These are phyloP conservation scores for Euphorbia schlechtendalii DNA, from an alignment of 441 rosid species.

Conservation along the genomic window DNA sequence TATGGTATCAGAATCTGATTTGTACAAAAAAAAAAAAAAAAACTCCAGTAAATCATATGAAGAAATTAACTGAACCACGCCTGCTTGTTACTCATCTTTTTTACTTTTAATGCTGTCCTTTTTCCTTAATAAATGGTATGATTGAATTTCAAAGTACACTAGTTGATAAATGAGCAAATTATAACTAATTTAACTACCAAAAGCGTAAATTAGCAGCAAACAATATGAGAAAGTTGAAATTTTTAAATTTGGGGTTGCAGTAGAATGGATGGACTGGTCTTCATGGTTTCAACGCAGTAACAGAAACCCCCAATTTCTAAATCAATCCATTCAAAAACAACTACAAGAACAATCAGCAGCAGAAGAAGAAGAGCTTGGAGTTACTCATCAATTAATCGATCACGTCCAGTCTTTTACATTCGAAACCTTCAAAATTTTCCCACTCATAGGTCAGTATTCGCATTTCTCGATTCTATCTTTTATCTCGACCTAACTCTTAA, in stretches of 20 bases:
- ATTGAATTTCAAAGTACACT: too few relatives aligned
- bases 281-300: conserved; percentile 55
- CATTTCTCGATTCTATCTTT: background rate
- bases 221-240: background rate
- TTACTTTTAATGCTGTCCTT: too few relatives aligned
- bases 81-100: too few relatives aligned
- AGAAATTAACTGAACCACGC: too few relatives aligned
- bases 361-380: conserved; percentile 30
- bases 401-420: conserved; percentile 54
- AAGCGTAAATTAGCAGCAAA: background rate
- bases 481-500: conserved; percentile 4
- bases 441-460: conserved; percentile 39
- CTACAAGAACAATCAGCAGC: background rate
- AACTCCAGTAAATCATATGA: too few relatives aligned
- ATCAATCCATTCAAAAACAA: conserved; percentile 17
- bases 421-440: conserved; percentile 70
- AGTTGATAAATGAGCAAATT: too few relatives aligned
- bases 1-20: too few relatives aligned
- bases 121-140: too few relatives aligned
- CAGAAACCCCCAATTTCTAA: conserved; percentile 13
- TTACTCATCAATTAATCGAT: conserved; percentile 56
- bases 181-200: background rate
- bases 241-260: background rate
- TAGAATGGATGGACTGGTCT: conserved; percentile 40
- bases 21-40: too few relatives aligned